phyloP scores from a whole-genome alignment of 2,329 filamentous ascomycete genomes.

The Tolypocladium ophioglossoides region DNA sequence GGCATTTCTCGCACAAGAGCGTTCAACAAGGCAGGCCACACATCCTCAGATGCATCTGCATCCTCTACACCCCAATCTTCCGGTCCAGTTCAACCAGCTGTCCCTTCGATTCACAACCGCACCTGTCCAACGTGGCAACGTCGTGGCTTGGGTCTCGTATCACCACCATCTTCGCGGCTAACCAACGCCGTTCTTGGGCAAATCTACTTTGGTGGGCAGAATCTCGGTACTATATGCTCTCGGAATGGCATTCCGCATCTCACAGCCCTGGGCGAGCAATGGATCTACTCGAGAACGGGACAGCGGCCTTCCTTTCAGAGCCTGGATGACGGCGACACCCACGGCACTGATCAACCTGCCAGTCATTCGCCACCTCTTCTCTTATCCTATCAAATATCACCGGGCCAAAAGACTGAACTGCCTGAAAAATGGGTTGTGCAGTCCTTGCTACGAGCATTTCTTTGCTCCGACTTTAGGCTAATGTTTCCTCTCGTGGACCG shows the following conservation, averaged over 20 bases:
- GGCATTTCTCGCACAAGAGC: constrained; percentile 14
- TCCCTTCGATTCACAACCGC: neutral
- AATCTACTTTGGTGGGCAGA: constrained; percentile 35
- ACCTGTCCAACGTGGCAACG: neutral
- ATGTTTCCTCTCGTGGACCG: constrained; percentile 39
- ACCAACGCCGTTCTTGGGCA: constrained; percentile 14
- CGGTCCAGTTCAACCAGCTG: neutral
- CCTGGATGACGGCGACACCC: neutral
- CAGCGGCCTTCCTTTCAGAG: constrained; percentile 11
- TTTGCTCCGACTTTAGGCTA: constrained; percentile 24
- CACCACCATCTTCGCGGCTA: neutral
- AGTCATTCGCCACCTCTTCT: neutral
- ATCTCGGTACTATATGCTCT: constrained; percentile 34
- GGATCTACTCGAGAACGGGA: constrained; percentile 36
- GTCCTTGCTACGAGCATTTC: constrained; percentile 13
- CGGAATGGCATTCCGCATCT: constrained; percentile 39
- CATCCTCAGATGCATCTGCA: constrained; percentile 2
- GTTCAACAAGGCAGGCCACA: neutral
- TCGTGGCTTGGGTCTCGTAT: neutral
- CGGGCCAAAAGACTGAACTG: constrained; percentile 12
- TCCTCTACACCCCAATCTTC: neutral
- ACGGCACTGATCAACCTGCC: neutral
- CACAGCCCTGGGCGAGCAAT: constrained; percentile 33
- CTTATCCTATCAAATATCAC: neutral
- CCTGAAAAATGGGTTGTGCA: constrained; percentile 21